phyloP scores from a whole-genome alignment of 2,329 filamentous ascomycete species.

The Alternaria sp. region DNA sequence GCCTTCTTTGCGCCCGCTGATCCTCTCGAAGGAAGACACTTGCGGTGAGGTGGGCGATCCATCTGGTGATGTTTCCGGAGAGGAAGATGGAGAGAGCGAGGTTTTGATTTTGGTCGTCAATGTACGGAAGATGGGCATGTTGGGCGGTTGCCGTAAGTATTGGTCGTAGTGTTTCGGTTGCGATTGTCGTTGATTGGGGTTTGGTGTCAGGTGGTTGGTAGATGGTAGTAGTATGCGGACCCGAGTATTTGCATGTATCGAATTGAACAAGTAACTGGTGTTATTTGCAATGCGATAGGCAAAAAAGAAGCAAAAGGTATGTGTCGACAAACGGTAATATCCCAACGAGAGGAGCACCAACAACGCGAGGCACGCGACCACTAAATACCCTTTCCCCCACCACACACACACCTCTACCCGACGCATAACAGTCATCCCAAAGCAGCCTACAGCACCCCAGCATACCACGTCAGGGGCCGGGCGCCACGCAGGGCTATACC shows the following conservation, averaged over 20 bases:
- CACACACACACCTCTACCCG: not conserved
- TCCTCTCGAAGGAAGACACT: constrained; percentile 31
- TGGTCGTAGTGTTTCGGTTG: not conserved
- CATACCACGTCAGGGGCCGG: constrained; percentile 1
- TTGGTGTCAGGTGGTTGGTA: not conserved
- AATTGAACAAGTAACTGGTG: not conserved
- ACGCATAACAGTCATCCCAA: constrained; percentile 1
- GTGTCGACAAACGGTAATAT: not conserved
- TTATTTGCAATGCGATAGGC: not conserved
- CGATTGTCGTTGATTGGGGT: not conserved
- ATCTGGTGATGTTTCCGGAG: constrained; percentile 25
- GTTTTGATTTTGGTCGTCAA: constrained; percentile 41
- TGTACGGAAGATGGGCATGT: constrained; percentile 40
- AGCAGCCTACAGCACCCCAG: not conserved
- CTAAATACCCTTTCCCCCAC: not conserved
- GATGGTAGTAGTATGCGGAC: not conserved
- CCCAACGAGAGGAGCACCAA: not conserved
- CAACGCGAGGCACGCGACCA: not conserved
- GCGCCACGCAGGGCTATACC: not conserved
- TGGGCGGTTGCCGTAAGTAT: not conserved
- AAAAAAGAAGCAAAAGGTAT: not conserved
- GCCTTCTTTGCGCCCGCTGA: constrained; percentile 29
- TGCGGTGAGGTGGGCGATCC: constrained; percentile 23
- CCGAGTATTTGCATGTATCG: constrained; percentile 8
- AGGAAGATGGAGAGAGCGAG: constrained; percentile 32